Evolutionary conservation across 768 basidiomycete species (phyloP).

Genomic region (Mycena crocata): DNA sequence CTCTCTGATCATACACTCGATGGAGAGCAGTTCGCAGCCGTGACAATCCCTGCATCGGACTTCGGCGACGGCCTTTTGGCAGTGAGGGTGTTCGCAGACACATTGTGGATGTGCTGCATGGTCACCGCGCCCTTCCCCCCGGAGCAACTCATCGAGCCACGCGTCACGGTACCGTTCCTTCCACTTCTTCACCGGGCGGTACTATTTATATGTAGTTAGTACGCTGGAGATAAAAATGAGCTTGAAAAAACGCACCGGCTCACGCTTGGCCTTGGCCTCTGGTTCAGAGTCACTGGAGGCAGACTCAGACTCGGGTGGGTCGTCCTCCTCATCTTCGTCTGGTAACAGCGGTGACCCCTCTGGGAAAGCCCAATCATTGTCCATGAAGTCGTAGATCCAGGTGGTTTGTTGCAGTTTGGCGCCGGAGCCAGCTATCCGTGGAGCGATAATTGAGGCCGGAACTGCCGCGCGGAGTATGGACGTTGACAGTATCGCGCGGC

Average conservation of each 20-base stretch:
- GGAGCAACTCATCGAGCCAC: not conserved
- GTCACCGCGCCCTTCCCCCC: not conserved
- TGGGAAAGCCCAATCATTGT: not conserved
- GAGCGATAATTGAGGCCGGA: not conserved
- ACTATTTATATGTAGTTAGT: not conserved
- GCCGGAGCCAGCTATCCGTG: no score
- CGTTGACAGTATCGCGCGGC: not conserved
- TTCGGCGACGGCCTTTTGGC: not conserved
- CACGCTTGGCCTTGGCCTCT: not conserved
- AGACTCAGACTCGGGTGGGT: not conserved
- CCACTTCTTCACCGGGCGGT: not conserved
- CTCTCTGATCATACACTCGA: constrained; percentile 14
- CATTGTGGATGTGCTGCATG: not conserved
- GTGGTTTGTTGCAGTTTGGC: not conserved
- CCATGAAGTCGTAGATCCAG: not conserved
- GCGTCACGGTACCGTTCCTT: not conserved
- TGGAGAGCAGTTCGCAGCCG: constrained; percentile 9
- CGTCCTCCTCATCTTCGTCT: not conserved
- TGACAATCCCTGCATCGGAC: constrained; percentile 30
- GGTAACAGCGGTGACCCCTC: not conserved
- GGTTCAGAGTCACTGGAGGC: not conserved
- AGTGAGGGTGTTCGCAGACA: not conserved
- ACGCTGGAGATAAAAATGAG: not conserved
- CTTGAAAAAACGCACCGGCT: not conserved
- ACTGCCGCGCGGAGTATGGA: not conserved